A percentile compares a stretch with the other conserved stretches of the same genome.
These are phyloP conservation scores for Schizochytrium sp. DNA, from an alignment of 108 stramenopile species.

Conservation along the genomic window DNA sequence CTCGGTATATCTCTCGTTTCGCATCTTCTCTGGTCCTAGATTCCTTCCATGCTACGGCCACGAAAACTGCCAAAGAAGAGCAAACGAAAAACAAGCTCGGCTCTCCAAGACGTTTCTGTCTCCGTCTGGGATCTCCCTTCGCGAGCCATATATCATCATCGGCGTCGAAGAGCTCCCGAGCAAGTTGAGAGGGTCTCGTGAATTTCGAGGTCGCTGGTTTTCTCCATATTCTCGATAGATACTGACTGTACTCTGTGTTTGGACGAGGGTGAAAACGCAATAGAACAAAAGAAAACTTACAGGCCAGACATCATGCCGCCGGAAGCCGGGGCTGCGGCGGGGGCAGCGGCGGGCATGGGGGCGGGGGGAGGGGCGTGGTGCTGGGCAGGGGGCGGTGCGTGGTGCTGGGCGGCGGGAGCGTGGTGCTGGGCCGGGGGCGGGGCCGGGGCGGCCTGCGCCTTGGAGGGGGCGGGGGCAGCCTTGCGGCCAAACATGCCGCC, in stretches of 20 bases:
- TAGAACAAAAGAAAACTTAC: slow-evolving; percentile 6
- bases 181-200: not conserved
- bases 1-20: too few species aligned
- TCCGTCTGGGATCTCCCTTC: not conserved
- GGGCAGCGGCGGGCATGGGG: slow-evolving; percentile 27
- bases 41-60: too few species aligned
- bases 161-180: not conserved
- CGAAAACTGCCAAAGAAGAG: not conserved
- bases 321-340: not conserved
- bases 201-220: not conserved
- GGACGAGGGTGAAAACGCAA: too few species aligned
- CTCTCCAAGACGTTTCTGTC: not conserved
- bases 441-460: not conserved
- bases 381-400: not conserved
- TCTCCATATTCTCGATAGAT: too few species aligned
- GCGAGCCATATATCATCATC: not conserved
- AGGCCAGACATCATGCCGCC: slow-evolving; percentile 45
- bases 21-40: too few species aligned
- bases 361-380: not conserved
- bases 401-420: slow-evolving; percentile 1
- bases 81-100: not conserved
- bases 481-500: slow-evolving; percentile 51
- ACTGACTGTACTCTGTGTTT: too few species aligned
- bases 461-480: not conserved
- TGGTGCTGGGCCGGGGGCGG: not conserved